Evolutionary conservation across 1,284 basidiomycete genomes (phyloP).

Genomic region (Clitocybe nebularis): DNA sequence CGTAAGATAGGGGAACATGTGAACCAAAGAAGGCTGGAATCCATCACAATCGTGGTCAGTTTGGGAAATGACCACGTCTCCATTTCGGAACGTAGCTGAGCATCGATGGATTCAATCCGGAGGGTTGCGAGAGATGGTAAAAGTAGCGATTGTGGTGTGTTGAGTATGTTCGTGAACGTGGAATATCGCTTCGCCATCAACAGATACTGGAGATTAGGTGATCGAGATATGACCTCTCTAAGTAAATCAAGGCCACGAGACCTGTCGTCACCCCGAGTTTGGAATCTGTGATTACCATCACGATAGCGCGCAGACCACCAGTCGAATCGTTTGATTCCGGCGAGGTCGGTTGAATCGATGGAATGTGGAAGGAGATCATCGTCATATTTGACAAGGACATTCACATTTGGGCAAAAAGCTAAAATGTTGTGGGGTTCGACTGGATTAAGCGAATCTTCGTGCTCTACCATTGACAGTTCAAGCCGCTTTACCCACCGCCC

Average conservation of each 20-base stretch:
- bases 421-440: slow-evolving; percentile 7
- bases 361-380: slow-evolving; percentile 7
- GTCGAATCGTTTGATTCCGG: slow-evolving; percentile 9
- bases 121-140: slow-evolving; percentile 9
- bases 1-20: slow-evolving; percentile 6
- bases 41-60: slow-evolving; percentile 9
- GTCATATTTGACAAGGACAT: slow-evolving; percentile 10
- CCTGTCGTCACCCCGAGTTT: neutral
- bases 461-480: slow-evolving; percentile 1
- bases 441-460: neutral
- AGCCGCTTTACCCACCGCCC: slow-evolving; percentile 9
- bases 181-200: slow-evolving; percentile 7
- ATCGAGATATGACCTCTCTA: slow-evolving; percentile 2
- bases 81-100: slow-evolving; percentile 6
- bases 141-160: neutral
- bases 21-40: slow-evolving; percentile 5
- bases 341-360: neutral
- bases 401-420: slow-evolving; percentile 10
- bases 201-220: slow-evolving; percentile 9
- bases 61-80: slow-evolving; percentile 11
- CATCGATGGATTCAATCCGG: slow-evolving; percentile 5
- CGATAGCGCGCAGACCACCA: slow-evolving; percentile 3
- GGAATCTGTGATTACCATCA: neutral
- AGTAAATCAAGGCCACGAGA: slow-evolving; percentile 8
- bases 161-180: neutral